Evolutionary conservation across 192 early-diverging fungal genomes (phyloP), one percentile per base, ranked within the genome.

Genomic region (Backusella tuberculispora): DNA sequence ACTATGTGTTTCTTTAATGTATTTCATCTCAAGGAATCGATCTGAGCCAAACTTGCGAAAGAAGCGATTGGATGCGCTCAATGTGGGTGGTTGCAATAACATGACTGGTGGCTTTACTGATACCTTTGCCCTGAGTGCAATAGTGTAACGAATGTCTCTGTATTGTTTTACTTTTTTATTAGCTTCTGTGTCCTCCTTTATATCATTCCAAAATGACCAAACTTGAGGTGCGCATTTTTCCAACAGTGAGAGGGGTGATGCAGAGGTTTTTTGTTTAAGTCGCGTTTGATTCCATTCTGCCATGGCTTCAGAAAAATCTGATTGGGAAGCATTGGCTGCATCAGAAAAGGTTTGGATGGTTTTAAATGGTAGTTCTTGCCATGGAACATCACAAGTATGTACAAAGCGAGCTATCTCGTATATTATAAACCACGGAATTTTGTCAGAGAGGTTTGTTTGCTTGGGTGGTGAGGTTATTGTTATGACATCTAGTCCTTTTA

Each of bases 1-100:
- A n/a, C 43, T n/a, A 19, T 38, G 14, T 29, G 66, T 40, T 1
- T 44, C 13, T 15, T 69, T 72, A 26, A 60, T 5, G 37, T 80
- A 37, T 21, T 74, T 72, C 13, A 83, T 3, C 42, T 73, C 69
- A 12, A 83, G 21, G 21, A 83, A 83, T 63, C 81, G 26, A 1
- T 83, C 75, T 0, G 71, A 29, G 17, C 70, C 76, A 24, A 43
- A 83, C 60, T 80, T 70, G 15, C 81, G 50, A 34, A 74, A 83
- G 43, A 76, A 74, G 26, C 81, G 71, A 43, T 77, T 83, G 7
- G 78, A 80, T 13, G 46, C 43, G 8, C 47, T 9, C 17, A 66
- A 53, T 24, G 56, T 67, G 21, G 75, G 78, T 7, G 78, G 44
- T 19, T 75, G 45, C 5, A 83, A 42, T 6, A 15, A 14, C 19